Evolutionary conservation across 2,329 filamentous ascomycete genomes (phyloP).

Genomic region (Alternaria hordeiaustralica): DNA sequence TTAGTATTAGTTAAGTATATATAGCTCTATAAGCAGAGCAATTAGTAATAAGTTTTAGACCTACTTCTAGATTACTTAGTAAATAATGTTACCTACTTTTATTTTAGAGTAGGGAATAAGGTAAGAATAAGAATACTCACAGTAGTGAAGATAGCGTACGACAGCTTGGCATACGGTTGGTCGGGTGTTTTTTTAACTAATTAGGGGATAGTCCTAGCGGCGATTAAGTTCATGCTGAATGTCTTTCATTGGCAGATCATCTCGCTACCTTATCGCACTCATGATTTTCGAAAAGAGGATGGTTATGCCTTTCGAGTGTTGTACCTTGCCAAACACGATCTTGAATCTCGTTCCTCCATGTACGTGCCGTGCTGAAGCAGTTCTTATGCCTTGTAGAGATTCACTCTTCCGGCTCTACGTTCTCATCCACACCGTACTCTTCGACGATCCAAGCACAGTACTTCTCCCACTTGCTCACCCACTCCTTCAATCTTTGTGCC

Average conservation of each 20-base stretch:
- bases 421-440: slow-evolving; percentile 68
- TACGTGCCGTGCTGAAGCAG: neutral
- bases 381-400: neutral
- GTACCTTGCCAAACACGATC: neutral
- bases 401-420: slow-evolving; percentile 53
- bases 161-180: neutral
- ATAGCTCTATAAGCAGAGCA: no score
- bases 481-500: slow-evolving; percentile 75
- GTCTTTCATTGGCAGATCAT: neutral
- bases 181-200: neutral
- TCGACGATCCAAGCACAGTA: slow-evolving; percentile 90
- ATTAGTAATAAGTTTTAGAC: no score
- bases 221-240: neutral
- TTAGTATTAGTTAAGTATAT: no score
- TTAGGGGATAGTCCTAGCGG: neutral
- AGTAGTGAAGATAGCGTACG: neutral
- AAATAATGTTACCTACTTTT: neutral
- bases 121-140: accelerated
- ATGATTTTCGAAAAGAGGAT: neutral
- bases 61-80: no score
- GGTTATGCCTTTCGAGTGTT: neutral
- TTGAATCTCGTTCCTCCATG: neutral
- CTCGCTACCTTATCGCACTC: neutral
- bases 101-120: neutral
- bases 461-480: slow-evolving; percentile 82